Percentiles rank a stretch among this genome's conserved stretches.
Conservation (phyloP, 148 eudicot genomes). For the Beta vulgaris region DNA sequence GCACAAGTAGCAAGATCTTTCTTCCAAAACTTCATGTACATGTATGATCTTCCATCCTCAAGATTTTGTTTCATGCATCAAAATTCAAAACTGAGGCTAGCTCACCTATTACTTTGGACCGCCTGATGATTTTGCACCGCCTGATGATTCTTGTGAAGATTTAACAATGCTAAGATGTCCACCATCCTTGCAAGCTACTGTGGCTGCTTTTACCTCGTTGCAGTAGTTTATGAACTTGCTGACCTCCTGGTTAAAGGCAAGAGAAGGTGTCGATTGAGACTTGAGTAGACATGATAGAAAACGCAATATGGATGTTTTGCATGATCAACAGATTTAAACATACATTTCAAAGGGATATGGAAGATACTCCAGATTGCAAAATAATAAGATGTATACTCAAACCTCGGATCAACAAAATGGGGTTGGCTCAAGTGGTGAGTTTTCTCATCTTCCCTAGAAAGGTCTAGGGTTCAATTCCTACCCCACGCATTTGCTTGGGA, state of each 20-base stretch:
- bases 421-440: too few relatives aligned
- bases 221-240: slow-evolving; percentile 80
- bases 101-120: slow-evolving; percentile 21
- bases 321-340: background rate
- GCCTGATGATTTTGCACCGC: slow-evolving; percentile 32
- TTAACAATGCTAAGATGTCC: slow-evolving; percentile 75
- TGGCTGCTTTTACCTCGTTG: slow-evolving; percentile 84
- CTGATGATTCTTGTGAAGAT: slow-evolving; percentile 34
- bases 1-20: background rate
- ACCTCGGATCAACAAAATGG: background rate
- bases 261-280: background rate
- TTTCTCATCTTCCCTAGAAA: too few relatives aligned
- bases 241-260: slow-evolving; percentile 45
- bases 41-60: background rate
- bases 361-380: background rate
- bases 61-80: background rate
- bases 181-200: slow-evolving; percentile 83
- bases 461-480: too few relatives aligned
- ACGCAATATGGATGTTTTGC: background rate
- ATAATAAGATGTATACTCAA: too few relatives aligned
- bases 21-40: slow-evolving; percentile 7
- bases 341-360: background rate
- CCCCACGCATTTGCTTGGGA: too few relatives aligned
- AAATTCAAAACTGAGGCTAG: background rate
- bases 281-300: too few relatives aligned